Evolutionary conservation across 1,139 yeast species (phyloP), one percentile per base, ranked within the genome.

Genomic region (Candida sanyaensis): DNA sequence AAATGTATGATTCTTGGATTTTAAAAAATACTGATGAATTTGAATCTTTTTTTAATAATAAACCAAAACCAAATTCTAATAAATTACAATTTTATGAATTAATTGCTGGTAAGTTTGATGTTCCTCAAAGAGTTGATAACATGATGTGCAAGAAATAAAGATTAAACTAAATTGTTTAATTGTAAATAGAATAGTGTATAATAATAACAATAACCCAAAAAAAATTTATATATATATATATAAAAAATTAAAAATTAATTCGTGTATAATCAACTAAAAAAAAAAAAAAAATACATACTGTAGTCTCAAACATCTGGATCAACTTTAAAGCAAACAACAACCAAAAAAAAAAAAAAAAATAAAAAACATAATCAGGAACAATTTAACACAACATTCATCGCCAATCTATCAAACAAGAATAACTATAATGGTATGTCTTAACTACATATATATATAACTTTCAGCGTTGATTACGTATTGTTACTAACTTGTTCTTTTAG

Each of bases 41-140:
- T 48, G 66, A 68, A 30, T 58, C 59, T 1, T 58, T 56, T 40
- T 56, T 61, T 39, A 42, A 31, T 2, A 64, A 63, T 37, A 39
- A 41, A 23, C 33, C 38, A 6, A 30, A 37, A 17, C 30, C 28
- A 17, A 28, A 28, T 28, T 31, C 38, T 26, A 26, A 41, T 6
- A 49, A 59, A 64, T 82, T 43, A 75, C 53, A 80, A 55, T 63
- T 86, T 46, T 72, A 82, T 37, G 93, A 86, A 63, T 75, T 85
- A 39, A 68, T 74, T 37, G 69, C 84, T 64, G 85, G 77, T 51
- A 77, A 75, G 57, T 61, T 73, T 57, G 91, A 86, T 62, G 84
- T 79, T 43, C 89, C 90, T 5, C 75, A 82, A 75, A 69, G 83
- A 57, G 73, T 83, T 30, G 46, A 44, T 10, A 44, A 39, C 31